Base-by-base conservation (phyloP, 495 filamentous ascomycete genomes). In the Neurospora sp. region DNA sequence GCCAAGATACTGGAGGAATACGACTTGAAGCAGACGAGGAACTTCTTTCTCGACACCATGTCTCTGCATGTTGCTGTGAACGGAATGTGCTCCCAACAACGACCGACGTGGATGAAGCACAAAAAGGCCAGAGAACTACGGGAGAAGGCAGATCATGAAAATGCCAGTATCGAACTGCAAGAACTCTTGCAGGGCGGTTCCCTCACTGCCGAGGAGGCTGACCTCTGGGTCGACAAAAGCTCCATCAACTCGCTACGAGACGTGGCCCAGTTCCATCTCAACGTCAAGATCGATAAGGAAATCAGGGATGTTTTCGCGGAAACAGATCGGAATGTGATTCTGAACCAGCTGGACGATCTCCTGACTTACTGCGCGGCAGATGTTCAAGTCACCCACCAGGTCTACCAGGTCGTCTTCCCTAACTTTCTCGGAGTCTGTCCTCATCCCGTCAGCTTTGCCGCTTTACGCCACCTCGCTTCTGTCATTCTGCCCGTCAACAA, bases 61-160 rank as follows among this genome's bases (percentile, higher is more conserved):
- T 97, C 94, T 10, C 86, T 99, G 70, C 96, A 99, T 79, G 95
- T 98, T 9, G 96, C 96, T 14, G 95, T 97, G 10, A 99, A 99
- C 78, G 96, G 96, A 39, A 99, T 99, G 96, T 99, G 96, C 79
- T 98, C 96, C 11, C 92, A 92, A 72, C 96, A 99, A 81, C 88
- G 96, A 70, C 96, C 96, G 10, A 96, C 93, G 1, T 99, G 96
- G 96, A 92, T 97, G 90, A 96, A 94, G 75, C 92, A 96, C 78
- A 91, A 93, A 77, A 99, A 99, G 79, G 92, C 90, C 75, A 89
- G 91, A 76, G 95, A 97, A 76, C 77, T 97, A 69, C 85, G 93
- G 49, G 94, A 97, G 71, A 93, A 92, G 80, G 89, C 96, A 70
- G 88, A 91, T 16, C 90, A 82, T 71, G 91, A 93, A 72, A 91